Evolutionary conservation across 2,329 filamentous ascomycete genomes (phyloP), one percentile per base, ranked within the genome.

Genomic region (Alternaria ethzedia): DNA sequence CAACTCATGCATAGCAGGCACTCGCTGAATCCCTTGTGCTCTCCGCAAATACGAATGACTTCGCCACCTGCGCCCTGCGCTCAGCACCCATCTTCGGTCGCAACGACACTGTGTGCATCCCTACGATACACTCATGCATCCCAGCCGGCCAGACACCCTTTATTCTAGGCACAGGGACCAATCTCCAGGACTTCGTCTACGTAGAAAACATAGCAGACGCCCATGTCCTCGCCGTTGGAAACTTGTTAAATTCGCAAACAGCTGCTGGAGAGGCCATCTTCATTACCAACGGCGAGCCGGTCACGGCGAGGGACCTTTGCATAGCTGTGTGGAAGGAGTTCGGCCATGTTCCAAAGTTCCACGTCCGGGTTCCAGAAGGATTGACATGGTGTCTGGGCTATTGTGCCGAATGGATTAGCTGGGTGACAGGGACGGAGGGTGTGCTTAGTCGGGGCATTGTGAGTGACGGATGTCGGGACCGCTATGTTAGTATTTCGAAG

Each of bases 71-170:
- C 74, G 86, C 94, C 28, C 87, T 98, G 68, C 92, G 96, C 15
- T 93, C 94, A 7, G 91, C 93, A 12, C 93, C 93, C 69, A 96
- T 98, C 79, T 93, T 97, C 75, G 95, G 95, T 73, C 93, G 96
- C 76, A 92, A 92, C 72, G 96, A 99, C 82, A 88, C 88, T 57
- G 91, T 94, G 76, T 81, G 90, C 13, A 88, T 95, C 32, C 88
- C 90, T 67, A 88, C 90, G 70, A 87, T 97, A 66, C 84, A 97
- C 74, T 87, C 89, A 66, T 88, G 92, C 72, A 91, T 91, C 77
- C 84, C 86, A 63, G 85, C 88, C 65, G 85, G 87, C 72, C 89
- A 92, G 68, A 90, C 93, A 41, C 87, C 87, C 66, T 88, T 96
- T 78, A 92, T 97, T 79, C 86, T 98, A 21, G 96, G 96, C 70